Conservation (phyloP, 2,329 filamentous ascomycete species). For the Verticillium alfalfae region DNA sequence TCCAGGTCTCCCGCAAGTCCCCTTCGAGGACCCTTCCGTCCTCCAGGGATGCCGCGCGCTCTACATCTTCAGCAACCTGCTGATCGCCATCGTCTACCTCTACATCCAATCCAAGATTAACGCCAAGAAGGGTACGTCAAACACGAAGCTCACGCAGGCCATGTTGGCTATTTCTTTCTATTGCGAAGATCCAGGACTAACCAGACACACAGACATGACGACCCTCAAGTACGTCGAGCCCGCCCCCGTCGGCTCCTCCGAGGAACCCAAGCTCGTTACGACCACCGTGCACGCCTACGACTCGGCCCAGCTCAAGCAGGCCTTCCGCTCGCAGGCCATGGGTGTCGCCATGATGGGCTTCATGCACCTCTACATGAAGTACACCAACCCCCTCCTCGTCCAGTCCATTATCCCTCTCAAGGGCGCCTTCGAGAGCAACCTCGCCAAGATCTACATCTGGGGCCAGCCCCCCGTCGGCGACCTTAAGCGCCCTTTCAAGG, state of each 20-base stretch:
- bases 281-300: slow-evolving; percentile 98
- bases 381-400: slow-evolving; percentile 98
- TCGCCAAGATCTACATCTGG: slow-evolving; percentile 92
- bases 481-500: slow-evolving; percentile 94
- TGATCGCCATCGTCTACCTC: slow-evolving; percentile 80
- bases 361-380: slow-evolving; percentile 99
- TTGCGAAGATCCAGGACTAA: slow-evolving; percentile 2
- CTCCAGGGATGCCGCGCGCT: slow-evolving; percentile 51
- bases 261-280: slow-evolving; percentile 93
- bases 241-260: slow-evolving; percentile 83
- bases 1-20: slow-evolving; percentile 97
- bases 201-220: slow-evolving; percentile 67
- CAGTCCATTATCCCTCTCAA: slow-evolving; percentile 98
- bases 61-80: slow-evolving; percentile 61
- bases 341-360: slow-evolving; percentile 96
- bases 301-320: slow-evolving; percentile 71
- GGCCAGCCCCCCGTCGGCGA: slow-evolving; percentile 84
- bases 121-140: slow-evolving; percentile 84
- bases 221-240: slow-evolving; percentile 99
- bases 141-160: neutral
- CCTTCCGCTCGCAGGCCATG: slow-evolving; percentile 90
- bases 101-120: slow-evolving; percentile 84
- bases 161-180: neutral
- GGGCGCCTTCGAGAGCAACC: slow-evolving; percentile 88
- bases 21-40: slow-evolving; percentile 75